phyloP scores from a whole-genome alignment of 805 yeast species.

The Alloascoidea africana region DNA sequence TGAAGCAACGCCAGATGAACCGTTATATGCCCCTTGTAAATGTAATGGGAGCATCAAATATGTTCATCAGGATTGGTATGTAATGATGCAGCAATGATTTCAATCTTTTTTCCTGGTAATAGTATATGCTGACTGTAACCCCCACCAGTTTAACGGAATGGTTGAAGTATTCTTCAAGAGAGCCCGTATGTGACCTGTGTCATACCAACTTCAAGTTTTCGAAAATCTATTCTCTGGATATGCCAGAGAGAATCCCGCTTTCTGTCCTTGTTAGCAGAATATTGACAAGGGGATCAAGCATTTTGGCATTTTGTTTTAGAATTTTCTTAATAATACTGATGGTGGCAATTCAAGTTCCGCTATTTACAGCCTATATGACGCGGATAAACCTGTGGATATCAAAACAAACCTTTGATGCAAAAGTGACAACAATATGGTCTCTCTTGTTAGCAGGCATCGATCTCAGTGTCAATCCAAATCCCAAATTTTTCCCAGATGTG shows the following conservation, averaged over 20 bases:
- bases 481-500: too few relatives aligned
- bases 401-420: conserved; percentile 5
- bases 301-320: neutral
- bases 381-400: neutral
- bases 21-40: conserved; percentile 81
- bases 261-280: conserved; percentile 28
- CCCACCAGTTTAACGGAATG: conserved; percentile 46
- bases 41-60: conserved; percentile 89
- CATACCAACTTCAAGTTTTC: conserved; percentile 56
- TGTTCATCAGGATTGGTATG: conserved; percentile 77
- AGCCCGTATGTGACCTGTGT: conserved; percentile 76
- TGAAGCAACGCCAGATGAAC: conserved; percentile 66
- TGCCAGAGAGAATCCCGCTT: conserved; percentile 52
- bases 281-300: conserved; percentile 4
- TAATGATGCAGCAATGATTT: conserved; percentile 5
- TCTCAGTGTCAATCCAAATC: too few relatives aligned
- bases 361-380: neutral
- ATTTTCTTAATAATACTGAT: neutral
- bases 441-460: too few relatives aligned
- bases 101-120: neutral
- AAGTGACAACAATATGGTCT: conserved; percentile 18
- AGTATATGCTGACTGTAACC: conserved; percentile 1
- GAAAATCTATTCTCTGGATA: conserved; percentile 46
- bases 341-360: neutral
- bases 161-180: conserved; percentile 55